phyloP scores from a whole-genome alignment of 2,329 filamentous ascomycete species.

The Coniochaeta hoffmannii region DNA sequence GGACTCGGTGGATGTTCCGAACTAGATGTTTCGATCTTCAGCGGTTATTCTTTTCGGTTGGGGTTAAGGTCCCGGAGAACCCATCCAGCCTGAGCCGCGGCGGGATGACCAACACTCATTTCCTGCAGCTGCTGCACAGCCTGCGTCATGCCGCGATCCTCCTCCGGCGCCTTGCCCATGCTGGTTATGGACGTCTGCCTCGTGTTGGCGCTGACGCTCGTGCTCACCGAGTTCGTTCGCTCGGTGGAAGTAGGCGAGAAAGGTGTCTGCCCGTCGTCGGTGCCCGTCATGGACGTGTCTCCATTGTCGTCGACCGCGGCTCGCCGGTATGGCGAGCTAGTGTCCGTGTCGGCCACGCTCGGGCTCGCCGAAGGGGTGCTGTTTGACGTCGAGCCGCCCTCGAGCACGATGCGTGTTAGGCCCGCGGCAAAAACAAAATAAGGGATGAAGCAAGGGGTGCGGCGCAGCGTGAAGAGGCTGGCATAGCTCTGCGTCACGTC shows the following conservation, averaged over 20 bases:
- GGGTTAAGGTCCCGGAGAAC: background rate
- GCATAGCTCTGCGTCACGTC: slow-evolving; percentile 21
- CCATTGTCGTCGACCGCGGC: background rate
- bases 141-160: background rate
- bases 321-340: background rate
- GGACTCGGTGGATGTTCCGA: too few relatives aligned
- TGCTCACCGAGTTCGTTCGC: too few relatives aligned
- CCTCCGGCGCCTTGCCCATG: background rate
- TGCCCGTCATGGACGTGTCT: background rate
- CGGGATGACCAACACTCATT: slow-evolving; percentile 1
- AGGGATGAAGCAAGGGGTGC: slow-evolving; percentile 23
- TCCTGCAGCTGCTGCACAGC: background rate
- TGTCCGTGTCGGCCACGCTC: background rate
- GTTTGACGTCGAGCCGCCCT: background rate
- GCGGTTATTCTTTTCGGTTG: background rate
- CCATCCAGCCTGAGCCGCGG: background rate
- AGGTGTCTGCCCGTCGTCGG: background rate
- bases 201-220: background rate
- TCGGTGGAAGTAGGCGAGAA: background rate
- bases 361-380: background rate
- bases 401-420: background rate
- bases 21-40: background rate
- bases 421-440: slow-evolving; percentile 17
- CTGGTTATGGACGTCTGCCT: background rate
- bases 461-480: slow-evolving; percentile 19